phyloP scores from a whole-genome alignment of 345 rosid species.

The Triadica sebifera region DNA sequence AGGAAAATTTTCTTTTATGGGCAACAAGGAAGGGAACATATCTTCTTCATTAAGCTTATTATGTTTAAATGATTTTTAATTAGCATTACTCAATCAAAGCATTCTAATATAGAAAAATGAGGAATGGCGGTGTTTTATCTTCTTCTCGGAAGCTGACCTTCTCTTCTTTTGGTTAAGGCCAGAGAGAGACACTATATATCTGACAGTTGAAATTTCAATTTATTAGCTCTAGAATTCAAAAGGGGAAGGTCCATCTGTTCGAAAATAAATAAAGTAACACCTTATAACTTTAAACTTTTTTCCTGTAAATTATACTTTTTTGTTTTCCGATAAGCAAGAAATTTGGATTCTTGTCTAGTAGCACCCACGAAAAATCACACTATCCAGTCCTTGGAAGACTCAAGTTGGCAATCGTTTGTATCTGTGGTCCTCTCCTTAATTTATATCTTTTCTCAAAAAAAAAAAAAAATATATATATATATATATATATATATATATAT shows the following conservation, averaged over 20 bases:
- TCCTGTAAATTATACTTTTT: not conserved
- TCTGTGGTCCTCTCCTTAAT: not conserved
- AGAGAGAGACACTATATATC: not conserved
- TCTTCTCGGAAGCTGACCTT: too few relatives aligned
- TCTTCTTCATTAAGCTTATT: too few relatives aligned
- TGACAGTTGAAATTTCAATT: slow-evolving; percentile 1
- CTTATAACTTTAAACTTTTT: not conserved
- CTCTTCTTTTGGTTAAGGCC: too few relatives aligned
- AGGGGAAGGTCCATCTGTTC: not conserved
- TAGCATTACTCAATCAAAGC: too few relatives aligned
- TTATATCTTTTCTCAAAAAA: too few relatives aligned
- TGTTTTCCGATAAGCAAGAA: slow-evolving; percentile 4
- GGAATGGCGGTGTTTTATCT: too few relatives aligned
- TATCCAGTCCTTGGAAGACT: slow-evolving; percentile 4
- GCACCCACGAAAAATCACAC: slow-evolving; percentile 1
- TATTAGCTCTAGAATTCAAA: slow-evolving; percentile 10
- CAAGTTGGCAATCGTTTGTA: not conserved
- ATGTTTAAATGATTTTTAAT: too few relatives aligned
- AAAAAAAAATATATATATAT: too few relatives aligned
- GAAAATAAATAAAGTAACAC: not conserved
- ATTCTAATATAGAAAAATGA: too few relatives aligned
- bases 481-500: too few relatives aligned
- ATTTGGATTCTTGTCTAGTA: not conserved
- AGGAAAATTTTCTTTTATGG: too few relatives aligned
- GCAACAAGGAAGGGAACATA: too few relatives aligned